A percentile compares a stretch with the other conserved stretches of the same genome.
phyloP scores from a whole-genome alignment of 2,329 filamentous ascomycete genomes.

The Fusarium penzigii region DNA sequence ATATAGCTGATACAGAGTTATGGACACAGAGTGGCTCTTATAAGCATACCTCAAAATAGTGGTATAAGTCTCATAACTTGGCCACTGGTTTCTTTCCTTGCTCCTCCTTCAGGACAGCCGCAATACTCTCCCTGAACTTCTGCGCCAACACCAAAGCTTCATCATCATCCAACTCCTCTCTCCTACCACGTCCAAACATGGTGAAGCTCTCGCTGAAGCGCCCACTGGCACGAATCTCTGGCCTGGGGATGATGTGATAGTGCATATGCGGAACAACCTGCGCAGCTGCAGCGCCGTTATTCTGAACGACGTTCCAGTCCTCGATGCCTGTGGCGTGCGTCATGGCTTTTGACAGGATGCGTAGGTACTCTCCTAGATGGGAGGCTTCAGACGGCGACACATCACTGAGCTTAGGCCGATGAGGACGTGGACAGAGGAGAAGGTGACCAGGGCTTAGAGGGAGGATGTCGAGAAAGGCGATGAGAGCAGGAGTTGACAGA shows the following conservation, averaged over 20 bases:
- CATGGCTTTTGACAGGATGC: conserved; percentile 72
- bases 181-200: conserved; percentile 76
- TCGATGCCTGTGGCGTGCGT: conserved; percentile 67
- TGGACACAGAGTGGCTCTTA: no score
- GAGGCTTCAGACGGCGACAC: conserved; percentile 62
- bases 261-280: conserved; percentile 94
- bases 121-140: conserved; percentile 52
- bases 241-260: conserved; percentile 90
- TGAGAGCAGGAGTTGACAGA: conserved; percentile 72
- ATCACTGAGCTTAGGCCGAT: conserved; percentile 77
- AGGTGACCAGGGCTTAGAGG: conserved; percentile 83
- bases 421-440: conserved; percentile 74
- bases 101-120: conserved; percentile 48
- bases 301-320: conserved; percentile 97
- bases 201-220: conserved; percentile 67
- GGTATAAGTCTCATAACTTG: no score
- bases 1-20: no score
- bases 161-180: conserved; percentile 76
- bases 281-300: conserved; percentile 85
- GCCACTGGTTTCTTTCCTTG: conserved; percentile 20
- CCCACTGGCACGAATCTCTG: conserved; percentile 60
- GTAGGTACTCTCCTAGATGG: conserved; percentile 68
- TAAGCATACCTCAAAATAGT: no score
- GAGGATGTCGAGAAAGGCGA: conserved; percentile 93
- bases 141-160: conserved; percentile 64